phyloP scores from a whole-genome alignment of 208 protist species.

The Crithidia acanthocephali region DNA sequence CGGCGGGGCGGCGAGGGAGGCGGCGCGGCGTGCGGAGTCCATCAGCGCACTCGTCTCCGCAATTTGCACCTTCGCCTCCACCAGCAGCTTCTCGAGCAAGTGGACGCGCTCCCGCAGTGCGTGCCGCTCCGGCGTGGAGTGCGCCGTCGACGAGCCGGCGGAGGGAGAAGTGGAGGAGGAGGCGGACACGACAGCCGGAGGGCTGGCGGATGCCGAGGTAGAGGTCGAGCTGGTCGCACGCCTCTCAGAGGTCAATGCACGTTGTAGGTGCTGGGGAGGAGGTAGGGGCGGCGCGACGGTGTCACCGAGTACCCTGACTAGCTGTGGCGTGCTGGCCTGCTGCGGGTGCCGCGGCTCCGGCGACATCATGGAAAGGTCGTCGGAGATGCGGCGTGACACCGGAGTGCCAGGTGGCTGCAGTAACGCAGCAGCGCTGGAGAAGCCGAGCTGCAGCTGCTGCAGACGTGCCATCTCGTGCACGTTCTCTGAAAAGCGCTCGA shows the following conservation, averaged over 20 bases:
- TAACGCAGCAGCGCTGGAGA: not conserved
- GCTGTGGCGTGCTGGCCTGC: not conserved
- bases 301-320: not conserved
- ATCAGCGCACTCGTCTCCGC: constrained; percentile 32
- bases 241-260: too few relatives aligned
- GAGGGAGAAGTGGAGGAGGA: not conserved
- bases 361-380: not conserved
- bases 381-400: not conserved
- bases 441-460: not conserved
- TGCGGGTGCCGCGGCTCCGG: not conserved
- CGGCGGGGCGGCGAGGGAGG: not conserved
- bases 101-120: constrained; percentile 29
- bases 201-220: too few relatives aligned
- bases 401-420: not conserved
- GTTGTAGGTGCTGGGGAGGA: too few relatives aligned
- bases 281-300: not conserved
- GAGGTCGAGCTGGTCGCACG: too few relatives aligned
- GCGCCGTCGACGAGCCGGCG: not conserved
- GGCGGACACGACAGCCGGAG: not conserved
- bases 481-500: constrained; percentile 40
- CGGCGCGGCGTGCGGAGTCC: not conserved
- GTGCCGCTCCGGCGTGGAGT: constrained; percentile 4
- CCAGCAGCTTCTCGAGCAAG: constrained; percentile 36
- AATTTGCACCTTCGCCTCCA: constrained; percentile 36
- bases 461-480: constrained; percentile 18